Percentiles rank a stretch among this genome's conserved stretches.
These are phyloP conservation scores for Gymnopilus junonius DNA, from an alignment of 768 basidiomycete genomes.

Conservation along the genomic window DNA sequence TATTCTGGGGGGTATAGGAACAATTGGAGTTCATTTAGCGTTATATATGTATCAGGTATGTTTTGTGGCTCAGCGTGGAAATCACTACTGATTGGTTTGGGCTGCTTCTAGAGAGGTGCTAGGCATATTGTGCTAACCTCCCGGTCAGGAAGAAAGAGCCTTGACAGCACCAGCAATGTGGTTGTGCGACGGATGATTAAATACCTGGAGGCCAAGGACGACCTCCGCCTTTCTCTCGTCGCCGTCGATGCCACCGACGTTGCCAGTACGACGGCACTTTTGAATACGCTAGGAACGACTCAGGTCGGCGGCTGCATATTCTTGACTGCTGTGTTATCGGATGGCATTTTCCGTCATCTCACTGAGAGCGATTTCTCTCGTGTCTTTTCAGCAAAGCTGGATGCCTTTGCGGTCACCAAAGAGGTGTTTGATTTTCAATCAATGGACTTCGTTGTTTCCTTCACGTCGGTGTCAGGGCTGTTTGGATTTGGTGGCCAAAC, in stretches of 20 bases:
- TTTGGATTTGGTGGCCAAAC: constrained; percentile 43
- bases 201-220: constrained; percentile 31
- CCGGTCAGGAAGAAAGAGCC: constrained; percentile 32
- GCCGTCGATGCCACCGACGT: constrained; percentile 33
- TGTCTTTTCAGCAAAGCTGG: constrained; percentile 32
- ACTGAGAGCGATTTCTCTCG: constrained; percentile 30
- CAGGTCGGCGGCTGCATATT: constrained; percentile 37
- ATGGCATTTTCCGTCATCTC: constrained; percentile 35
- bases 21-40: constrained; percentile 40
- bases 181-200: constrained; percentile 29
- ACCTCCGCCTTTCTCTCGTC: constrained; percentile 34
- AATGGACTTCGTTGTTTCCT: constrained; percentile 40
- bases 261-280: constrained; percentile 20
- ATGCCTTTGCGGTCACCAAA: constrained; percentile 30
- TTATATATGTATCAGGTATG: constrained; percentile 46
- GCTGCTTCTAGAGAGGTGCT: constrained; percentile 36
- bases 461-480: constrained; percentile 35
- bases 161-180: constrained; percentile 26
- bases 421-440: constrained; percentile 25
- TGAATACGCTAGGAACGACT: constrained; percentile 20
- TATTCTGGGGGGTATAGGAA: constrained; percentile 45
- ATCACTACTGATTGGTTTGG: not conserved
- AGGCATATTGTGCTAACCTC: constrained; percentile 40
- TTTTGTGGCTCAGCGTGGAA: not conserved
- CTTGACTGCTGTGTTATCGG: constrained; percentile 33